Evolutionary conservation across 2,329 filamentous ascomycete genomes (phyloP).

Genomic region (Microcyclosporella mali): DNA sequence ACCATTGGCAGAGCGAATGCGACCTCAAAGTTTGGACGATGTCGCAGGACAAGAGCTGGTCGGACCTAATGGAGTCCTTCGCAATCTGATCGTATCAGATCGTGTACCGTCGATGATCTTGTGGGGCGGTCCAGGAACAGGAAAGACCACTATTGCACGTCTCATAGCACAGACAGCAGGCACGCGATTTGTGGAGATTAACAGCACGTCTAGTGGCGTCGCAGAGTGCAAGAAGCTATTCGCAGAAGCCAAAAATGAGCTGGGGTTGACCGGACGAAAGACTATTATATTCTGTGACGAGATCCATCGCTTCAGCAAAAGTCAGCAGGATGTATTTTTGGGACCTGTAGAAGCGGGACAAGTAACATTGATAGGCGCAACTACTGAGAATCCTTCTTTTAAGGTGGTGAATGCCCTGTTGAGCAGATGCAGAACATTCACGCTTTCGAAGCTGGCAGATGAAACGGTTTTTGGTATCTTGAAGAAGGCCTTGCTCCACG

Average conservation of each 20-base stretch:
- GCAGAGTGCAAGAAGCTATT: constrained; percentile 91
- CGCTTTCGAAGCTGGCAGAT: constrained; percentile 66
- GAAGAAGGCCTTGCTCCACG: constrained; percentile 58
- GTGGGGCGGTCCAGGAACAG: constrained; percentile 76
- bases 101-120: constrained; percentile 91
- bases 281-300: constrained; percentile 98
- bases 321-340: constrained; percentile 91
- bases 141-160: constrained; percentile 86
- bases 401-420: constrained; percentile 83
- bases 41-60: constrained; percentile 90
- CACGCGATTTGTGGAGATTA: constrained; percentile 89
- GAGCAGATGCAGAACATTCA: constrained; percentile 86
- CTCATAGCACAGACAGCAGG: constrained; percentile 79
- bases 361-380: constrained; percentile 88
- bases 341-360: constrained; percentile 86
- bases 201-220: constrained; percentile 82
- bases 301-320: constrained; percentile 85
- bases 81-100: constrained; percentile 77
- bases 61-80: constrained; percentile 73
- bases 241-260: constrained; percentile 71
- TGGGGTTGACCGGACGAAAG: constrained; percentile 73
- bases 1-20: constrained; percentile 89
- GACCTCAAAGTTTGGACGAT: constrained; percentile 74
- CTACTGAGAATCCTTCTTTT: constrained; percentile 95
- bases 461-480: constrained; percentile 70